Percentiles rank a stretch among this genome's conserved stretches.
phyloP scores from a whole-genome alignment of 441 rosid species.

The Kokia cookei region DNA sequence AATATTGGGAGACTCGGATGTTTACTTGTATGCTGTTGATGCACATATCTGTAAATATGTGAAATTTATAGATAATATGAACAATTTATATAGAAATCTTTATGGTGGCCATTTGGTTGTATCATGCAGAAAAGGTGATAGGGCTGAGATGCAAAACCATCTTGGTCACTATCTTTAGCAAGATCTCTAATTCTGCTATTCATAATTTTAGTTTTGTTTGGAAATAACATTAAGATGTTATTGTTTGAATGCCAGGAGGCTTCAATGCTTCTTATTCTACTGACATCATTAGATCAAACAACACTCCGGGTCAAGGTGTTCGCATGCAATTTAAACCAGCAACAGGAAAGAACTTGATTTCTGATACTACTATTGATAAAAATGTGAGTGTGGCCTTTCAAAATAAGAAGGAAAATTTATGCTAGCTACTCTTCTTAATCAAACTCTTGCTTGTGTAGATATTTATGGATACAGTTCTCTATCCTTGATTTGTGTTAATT shows the following conservation, averaged over 20 bases:
- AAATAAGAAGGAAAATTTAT: not conserved
- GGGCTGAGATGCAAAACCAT: not conserved
- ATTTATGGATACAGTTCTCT: not conserved
- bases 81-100: not conserved
- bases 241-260: constrained; percentile 39
- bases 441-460: not conserved
- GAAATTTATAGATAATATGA: not conserved
- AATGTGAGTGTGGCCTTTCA: constrained; percentile 45
- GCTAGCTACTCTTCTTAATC: not conserved
- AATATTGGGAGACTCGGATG: not conserved
- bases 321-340: constrained; percentile 58
- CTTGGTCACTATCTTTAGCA: not conserved
- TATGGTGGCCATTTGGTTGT: not conserved
- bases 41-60: not conserved
- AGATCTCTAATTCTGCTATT: not conserved
- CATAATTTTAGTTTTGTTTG: not conserved
- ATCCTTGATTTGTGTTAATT: not conserved
- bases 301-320: constrained; percentile 47
- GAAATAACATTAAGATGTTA: not conserved
- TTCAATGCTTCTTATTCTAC: constrained; percentile 42
- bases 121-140: not conserved
- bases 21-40: not conserved
- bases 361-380: constrained; percentile 49
- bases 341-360: constrained; percentile 46
- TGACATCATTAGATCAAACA: constrained; percentile 38